Conservation (phyloP, 441 rosid genomes). For the Populus hybrid region DNA sequence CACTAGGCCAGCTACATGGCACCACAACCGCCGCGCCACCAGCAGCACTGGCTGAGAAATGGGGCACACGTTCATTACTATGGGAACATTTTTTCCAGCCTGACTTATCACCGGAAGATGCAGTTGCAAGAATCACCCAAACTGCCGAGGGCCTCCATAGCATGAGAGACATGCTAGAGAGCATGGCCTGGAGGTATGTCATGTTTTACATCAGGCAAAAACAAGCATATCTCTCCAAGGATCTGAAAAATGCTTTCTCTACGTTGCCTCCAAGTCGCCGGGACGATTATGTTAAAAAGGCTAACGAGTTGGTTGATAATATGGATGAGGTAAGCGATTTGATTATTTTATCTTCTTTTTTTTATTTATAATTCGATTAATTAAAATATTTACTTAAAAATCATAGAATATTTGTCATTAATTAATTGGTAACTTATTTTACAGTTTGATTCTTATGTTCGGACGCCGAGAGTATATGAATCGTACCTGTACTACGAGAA, state of each 20-base stretch:
- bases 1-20: slow-evolving; percentile 18
- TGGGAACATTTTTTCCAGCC: slow-evolving; percentile 69
- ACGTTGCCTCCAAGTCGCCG: slow-evolving; percentile 55
- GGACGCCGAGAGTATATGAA: slow-evolving; percentile 84
- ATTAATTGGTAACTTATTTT: background rate
- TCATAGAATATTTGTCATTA: background rate
- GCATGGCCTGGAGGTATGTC: slow-evolving; percentile 92
- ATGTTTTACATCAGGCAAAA: slow-evolving; percentile 78
- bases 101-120: slow-evolving; percentile 73
- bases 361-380: no score
- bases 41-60: slow-evolving; percentile 58
- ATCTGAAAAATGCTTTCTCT: slow-evolving; percentile 63
- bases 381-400: no score
- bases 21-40: background rate
- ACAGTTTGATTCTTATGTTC: slow-evolving; percentile 65
- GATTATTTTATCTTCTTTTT: rapidly evolving
- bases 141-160: slow-evolving; percentile 82
- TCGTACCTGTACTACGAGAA: slow-evolving; percentile 84
- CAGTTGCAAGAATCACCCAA: slow-evolving; percentile 79
- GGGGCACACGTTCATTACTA: slow-evolving; percentile 82
- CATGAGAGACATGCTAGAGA: slow-evolving; percentile 81
- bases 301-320: slow-evolving; percentile 68
- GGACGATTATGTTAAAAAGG: slow-evolving; percentile 54
- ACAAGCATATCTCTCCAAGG: slow-evolving; percentile 72
- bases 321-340: slow-evolving; percentile 57